Base-by-base conservation (phyloP, 2,329 filamentous ascomycete species). In the Claviceps fusiformis region DNA sequence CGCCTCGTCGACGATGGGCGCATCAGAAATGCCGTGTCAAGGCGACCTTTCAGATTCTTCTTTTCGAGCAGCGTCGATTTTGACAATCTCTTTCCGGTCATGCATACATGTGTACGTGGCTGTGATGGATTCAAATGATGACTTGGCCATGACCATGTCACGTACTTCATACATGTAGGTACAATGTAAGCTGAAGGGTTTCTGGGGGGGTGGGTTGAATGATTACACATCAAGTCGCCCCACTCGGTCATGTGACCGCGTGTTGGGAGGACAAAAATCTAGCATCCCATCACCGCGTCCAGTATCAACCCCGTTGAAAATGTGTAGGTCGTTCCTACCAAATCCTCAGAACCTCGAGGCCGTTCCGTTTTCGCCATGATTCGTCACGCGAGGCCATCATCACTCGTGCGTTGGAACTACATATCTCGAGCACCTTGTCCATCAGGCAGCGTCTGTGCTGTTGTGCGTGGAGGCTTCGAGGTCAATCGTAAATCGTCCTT, bases 321-420 rank as follows among this genome's bases (percentile, higher is more conserved):
- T 48, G 29, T 1, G 15, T 11, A 33, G 46, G 17, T 11, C 8
- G 11, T 11, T 49, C 24, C n/a, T 39, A 29, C 19, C 31, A 50
- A 52, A 9, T 33, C 27, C 17, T 13, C 27, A 24, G n/a, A 55
- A 17, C n/a, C 33, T 29, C 41, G 5, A 31, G 15, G 45, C 44
- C 15, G 10, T 19, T 39, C 17, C 31, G 11, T 35, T 10, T 17
- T 52, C 45, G 54, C 55, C 48, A 73, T 69, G 65, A 58, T 72
- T 54, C 63, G 62, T 53, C 61, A 58, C 31, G 59, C 67, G 47
- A 59, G 60, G 50, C 61, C 58, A 29, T 62, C 63, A n/a, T 68
- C 63, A n/a, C 68, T 65, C 54, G 58, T 69, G 33, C 70, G 69
- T 56, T 64, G 66, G 62, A 64, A 61, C 55, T 73, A 67, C 54